Percentiles rank a stretch among this genome's conserved stretches.
phyloP scores from a whole-genome alignment of 257 asterid genomes.

The Penstemon eatonii region DNA sequence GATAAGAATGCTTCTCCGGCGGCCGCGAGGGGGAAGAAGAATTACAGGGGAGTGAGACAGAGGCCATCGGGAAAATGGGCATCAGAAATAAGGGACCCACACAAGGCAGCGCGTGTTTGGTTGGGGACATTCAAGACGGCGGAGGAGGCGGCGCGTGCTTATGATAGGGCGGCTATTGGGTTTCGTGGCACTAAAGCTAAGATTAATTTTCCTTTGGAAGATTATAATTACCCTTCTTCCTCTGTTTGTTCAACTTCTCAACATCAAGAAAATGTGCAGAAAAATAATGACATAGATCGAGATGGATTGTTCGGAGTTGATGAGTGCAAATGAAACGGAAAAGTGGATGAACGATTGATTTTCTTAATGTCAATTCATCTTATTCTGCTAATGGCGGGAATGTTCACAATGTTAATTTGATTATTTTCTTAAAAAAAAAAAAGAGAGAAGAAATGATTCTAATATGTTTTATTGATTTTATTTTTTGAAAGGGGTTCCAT shows the following conservation, averaged over 20 bases:
- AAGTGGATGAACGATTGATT: not conserved
- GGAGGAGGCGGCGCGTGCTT: conserved; percentile 64
- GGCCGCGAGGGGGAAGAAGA: conserved; percentile 15
- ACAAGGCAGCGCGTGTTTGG: conserved; percentile 66
- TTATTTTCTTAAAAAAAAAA: no score
- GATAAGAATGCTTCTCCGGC: not conserved
- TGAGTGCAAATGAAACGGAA: not conserved
- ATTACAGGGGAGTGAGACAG: conserved; percentile 32
- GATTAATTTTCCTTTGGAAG: conserved; percentile 50
- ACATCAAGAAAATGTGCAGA: not conserved
- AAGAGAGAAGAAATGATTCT: no score
- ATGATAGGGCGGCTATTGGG: conserved; percentile 58
- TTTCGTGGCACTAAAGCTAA: conserved; percentile 66
- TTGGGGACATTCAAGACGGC: conserved; percentile 59
- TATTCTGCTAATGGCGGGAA: conserved; percentile 17
- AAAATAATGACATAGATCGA: not conserved
- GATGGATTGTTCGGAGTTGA: not conserved
- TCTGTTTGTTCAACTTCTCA: not conserved
- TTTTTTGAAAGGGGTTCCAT: no score
- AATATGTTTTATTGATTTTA: no score
- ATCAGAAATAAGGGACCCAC: conserved; percentile 45
- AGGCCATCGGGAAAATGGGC: conserved; percentile 26
- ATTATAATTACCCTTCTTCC: conserved; percentile 30
- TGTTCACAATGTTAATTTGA: not conserved
- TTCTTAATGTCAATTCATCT: not conserved